phyloP scores from a whole-genome alignment of 2,329 filamentous ascomycete species.

The Cylindrodendrum hubeiense region DNA sequence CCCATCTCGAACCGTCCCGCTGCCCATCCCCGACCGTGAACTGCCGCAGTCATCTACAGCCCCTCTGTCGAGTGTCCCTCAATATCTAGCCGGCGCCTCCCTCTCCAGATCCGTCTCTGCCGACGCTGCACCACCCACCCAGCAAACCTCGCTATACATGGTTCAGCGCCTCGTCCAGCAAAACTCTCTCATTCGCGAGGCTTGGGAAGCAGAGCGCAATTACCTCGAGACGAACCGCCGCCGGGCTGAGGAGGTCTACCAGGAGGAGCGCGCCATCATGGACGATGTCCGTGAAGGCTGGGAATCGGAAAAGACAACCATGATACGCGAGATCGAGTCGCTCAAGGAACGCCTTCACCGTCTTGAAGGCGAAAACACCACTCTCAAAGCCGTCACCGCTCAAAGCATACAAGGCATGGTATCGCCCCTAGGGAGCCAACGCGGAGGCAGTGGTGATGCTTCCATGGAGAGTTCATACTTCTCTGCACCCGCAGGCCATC shows the following conservation, averaged over 20 bases:
- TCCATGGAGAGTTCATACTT: constrained; percentile 40
- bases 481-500: constrained; percentile 34
- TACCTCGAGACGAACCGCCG: constrained; percentile 66
- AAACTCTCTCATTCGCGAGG: constrained; percentile 58
- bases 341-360: constrained; percentile 55
- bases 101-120: constrained; percentile 47
- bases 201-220: constrained; percentile 66
- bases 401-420: constrained; percentile 48
- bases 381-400: constrained; percentile 47
- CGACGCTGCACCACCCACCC: constrained; percentile 47
- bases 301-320: constrained; percentile 57
- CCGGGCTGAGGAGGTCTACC: constrained; percentile 67
- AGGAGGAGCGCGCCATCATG: constrained; percentile 66
- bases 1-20: constrained; percentile 32
- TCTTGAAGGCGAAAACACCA: constrained; percentile 53
- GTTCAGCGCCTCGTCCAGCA: constrained; percentile 58
- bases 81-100: constrained; percentile 37
- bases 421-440: constrained; percentile 47
- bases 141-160: constrained; percentile 48
- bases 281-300: constrained; percentile 63
- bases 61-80: constrained; percentile 37
- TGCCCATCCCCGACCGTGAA: constrained; percentile 25
- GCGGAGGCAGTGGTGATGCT: constrained; percentile 41
- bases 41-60: constrained; percentile 38
- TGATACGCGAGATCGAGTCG: constrained; percentile 56